A percentile compares a stretch with the other conserved stretches of the same genome.
These are phyloP conservation scores for Thraustotheca clavata DNA, from an alignment of 352 stramenopile species.

Conservation along the genomic window DNA sequence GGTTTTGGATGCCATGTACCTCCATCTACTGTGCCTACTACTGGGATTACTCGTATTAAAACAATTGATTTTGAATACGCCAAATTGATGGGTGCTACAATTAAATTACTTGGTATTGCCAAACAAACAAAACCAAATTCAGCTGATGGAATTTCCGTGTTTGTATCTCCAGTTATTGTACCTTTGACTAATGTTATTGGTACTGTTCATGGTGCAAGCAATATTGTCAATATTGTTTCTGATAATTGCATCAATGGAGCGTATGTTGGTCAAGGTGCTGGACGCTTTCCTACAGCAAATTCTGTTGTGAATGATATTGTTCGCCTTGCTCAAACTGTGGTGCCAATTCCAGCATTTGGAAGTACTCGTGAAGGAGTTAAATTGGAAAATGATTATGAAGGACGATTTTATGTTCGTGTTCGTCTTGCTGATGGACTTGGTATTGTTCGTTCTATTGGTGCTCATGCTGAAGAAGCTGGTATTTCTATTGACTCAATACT, in stretches of 20 bases:
- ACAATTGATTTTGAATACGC: slow-evolving; percentile 94
- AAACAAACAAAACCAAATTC: slow-evolving; percentile 63
- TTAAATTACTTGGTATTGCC: slow-evolving; percentile 91
- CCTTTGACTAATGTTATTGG: slow-evolving; percentile 85
- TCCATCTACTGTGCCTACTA: slow-evolving; percentile 83
- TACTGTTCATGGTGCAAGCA: slow-evolving; percentile 79
- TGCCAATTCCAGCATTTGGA: slow-evolving; percentile 83
- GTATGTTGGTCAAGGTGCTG: slow-evolving; percentile 90
- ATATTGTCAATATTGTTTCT: slow-evolving; percentile 86
- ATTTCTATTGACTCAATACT: slow-evolving; percentile 97
- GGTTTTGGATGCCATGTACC: slow-evolving; percentile 88
- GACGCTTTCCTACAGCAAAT: slow-evolving; percentile 94
- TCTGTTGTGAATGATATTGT: slow-evolving; percentile 94
- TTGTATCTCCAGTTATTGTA: slow-evolving; percentile 91
- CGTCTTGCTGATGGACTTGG: slow-evolving; percentile 90
- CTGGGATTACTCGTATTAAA: slow-evolving; percentile 89
- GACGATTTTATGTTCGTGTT: slow-evolving; percentile 93
- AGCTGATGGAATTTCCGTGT: slow-evolving; percentile 82
- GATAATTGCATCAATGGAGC: slow-evolving; percentile 86
- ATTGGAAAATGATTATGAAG: slow-evolving; percentile 88
- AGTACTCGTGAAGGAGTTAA: slow-evolving; percentile 30
- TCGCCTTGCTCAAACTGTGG: slow-evolving; percentile 82
- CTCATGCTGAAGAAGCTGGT: slow-evolving; percentile 90
- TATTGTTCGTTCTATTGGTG: slow-evolving; percentile 91
- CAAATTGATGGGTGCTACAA: slow-evolving; percentile 92